Conservation (phyloP, 2,329 filamentous ascomycete genomes). For the Verticillium klebahnii region DNA sequence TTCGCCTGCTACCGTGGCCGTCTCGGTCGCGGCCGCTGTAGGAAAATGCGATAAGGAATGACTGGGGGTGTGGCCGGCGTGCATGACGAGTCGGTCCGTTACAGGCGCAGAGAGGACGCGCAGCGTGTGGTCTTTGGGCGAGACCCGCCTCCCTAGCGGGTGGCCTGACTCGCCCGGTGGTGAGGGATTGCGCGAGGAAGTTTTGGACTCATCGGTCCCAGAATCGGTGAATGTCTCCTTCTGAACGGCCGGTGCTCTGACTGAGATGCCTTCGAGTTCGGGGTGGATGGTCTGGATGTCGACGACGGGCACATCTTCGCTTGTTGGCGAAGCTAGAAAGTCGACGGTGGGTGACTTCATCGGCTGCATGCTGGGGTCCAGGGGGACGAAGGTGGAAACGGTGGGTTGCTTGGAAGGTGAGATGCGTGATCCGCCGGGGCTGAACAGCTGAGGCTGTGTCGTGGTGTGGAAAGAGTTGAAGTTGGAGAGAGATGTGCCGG, state of each 20-base stretch:
- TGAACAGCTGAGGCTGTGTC: conserved; percentile 4
- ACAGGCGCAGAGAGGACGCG: conserved; percentile 43
- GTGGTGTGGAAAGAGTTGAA: neutral
- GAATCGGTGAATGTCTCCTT: conserved; percentile 45
- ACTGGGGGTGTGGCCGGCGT: conserved; percentile 59
- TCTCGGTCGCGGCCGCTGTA: conserved; percentile 36
- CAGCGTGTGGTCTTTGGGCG: conserved; percentile 37
- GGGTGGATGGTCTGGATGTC: conserved; percentile 56
- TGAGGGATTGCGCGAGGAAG: conserved; percentile 21
- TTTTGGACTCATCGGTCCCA: conserved; percentile 18
- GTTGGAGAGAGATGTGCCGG: neutral
- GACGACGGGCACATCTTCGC: conserved; percentile 40
- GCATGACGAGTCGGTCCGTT: conserved; percentile 50
- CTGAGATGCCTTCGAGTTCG: conserved; percentile 54
- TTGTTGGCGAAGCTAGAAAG: conserved; percentile 27
- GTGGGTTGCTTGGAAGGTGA: conserved; percentile 28
- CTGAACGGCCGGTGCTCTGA: conserved; percentile 50
- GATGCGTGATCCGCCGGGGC: conserved; percentile 24
- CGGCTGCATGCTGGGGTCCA: conserved; percentile 41
- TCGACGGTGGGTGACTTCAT: conserved; percentile 27
- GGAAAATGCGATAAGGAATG: conserved; percentile 51
- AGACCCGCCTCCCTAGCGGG: conserved; percentile 14
- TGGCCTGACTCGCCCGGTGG: neutral
- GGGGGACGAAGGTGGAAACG: conserved; percentile 30
- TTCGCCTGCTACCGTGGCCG: conserved; percentile 31